phyloP scores from a whole-genome alignment of 129 eudicot species.

The Helianthus tuberosus region DNA sequence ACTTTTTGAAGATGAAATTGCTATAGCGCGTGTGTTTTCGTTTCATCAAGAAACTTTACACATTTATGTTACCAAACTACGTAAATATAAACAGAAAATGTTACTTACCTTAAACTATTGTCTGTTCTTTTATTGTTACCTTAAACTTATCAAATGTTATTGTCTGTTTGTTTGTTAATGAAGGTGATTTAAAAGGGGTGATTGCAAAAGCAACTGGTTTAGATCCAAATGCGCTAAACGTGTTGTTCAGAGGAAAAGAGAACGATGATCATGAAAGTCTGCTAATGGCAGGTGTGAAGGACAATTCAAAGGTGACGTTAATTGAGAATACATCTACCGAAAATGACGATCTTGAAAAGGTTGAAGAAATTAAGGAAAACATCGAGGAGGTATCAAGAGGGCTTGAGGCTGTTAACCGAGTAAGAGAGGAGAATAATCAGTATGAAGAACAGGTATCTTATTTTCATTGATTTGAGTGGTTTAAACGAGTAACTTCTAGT shows the following conservation, averaged over 20 bases:
- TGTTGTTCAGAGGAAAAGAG: constrained; percentile 80
- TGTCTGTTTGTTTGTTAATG: constrained; percentile 8
- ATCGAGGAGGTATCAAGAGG: constrained; percentile 48
- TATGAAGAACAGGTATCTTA: constrained; percentile 67
- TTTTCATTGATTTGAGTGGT: background rate
- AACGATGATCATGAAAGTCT: constrained; percentile 57
- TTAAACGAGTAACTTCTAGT: background rate
- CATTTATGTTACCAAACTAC: background rate
- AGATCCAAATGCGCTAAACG: constrained; percentile 60
- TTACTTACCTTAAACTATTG: background rate
- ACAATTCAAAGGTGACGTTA: constrained; percentile 61
- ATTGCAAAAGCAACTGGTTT: constrained; percentile 61
- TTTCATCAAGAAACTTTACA: background rate
- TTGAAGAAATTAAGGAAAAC: constrained; percentile 49
- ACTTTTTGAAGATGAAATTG: background rate
- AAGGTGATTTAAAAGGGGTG: constrained; percentile 73
- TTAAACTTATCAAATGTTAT: constrained; percentile 3
- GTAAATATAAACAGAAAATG: too few relatives aligned
- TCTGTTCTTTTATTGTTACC: background rate
- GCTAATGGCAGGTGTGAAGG: constrained; percentile 69
- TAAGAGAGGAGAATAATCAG: constrained; percentile 64
- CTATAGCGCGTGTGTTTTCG: background rate
- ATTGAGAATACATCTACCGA: constrained; percentile 42
- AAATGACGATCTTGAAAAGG: constrained; percentile 42
- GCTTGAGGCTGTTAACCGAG: constrained; percentile 61